A percentile compares a stretch with the other conserved stretches of the same genome.
These are phyloP conservation scores for Fragaria nilgerrensis DNA, from an alignment of 306 rosid species.

Conservation along the genomic window DNA sequence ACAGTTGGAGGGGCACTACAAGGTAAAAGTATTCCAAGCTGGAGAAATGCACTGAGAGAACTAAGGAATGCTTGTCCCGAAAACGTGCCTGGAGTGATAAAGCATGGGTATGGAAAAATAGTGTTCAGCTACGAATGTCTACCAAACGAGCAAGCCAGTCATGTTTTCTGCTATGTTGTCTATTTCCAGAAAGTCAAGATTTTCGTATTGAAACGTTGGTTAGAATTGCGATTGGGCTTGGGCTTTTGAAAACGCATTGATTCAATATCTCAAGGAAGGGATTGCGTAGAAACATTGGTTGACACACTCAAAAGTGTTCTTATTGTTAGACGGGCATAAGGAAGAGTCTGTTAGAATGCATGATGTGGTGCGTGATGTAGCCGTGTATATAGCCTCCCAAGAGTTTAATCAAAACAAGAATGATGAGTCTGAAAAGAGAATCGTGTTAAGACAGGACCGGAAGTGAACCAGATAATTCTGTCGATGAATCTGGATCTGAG, in stretches of 20 bases:
- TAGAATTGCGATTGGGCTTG: conserved; percentile 4
- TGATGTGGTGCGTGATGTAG: conserved; percentile 11
- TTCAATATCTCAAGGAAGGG: conserved; percentile 7
- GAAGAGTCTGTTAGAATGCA: not conserved
- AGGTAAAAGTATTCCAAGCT: conserved; percentile 25
- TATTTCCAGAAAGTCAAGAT: not conserved
- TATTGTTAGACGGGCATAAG: not conserved
- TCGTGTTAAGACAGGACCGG: too few relatives aligned
- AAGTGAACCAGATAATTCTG: too few relatives aligned
- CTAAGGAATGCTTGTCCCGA: not conserved
- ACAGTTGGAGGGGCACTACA: conserved; percentile 27
- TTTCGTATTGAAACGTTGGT: not conserved
- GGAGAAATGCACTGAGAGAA: conserved; percentile 39
- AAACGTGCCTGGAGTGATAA: not conserved
- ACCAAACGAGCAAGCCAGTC: conserved; percentile 17
- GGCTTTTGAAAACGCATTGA: not conserved
- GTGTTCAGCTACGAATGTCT: conserved; percentile 24
- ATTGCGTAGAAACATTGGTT: not conserved
- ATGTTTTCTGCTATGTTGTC: conserved; percentile 27
- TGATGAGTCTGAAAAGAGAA: too few relatives aligned
- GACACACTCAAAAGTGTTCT: not conserved
- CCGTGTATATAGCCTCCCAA: not conserved
- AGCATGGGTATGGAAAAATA: not conserved
- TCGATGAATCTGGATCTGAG: too few relatives aligned
- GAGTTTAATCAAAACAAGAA: too few relatives aligned